A percentile compares a stretch with the other conserved stretches of the same genome.
Evolutionary conservation across 2,329 filamentous ascomycete genomes (phyloP).

Genomic region (Pyrenochaeta sp.): DNA sequence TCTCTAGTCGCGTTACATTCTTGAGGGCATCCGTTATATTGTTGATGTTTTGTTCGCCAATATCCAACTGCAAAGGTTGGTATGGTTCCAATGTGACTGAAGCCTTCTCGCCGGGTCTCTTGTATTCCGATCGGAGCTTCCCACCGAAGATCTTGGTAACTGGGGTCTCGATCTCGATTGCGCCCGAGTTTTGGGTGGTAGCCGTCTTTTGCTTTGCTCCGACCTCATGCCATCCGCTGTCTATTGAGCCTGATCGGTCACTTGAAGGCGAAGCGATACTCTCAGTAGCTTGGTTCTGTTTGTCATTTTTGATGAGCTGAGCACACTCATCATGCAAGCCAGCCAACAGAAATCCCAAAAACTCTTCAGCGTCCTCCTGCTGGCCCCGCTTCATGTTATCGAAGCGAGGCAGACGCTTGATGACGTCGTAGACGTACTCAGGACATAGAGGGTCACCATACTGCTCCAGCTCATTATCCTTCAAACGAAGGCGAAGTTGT

Average conservation of each 20-base stretch:
- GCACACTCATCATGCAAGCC: slow-evolving; percentile 93
- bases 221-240: slow-evolving; percentile 91
- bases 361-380: slow-evolving; percentile 98
- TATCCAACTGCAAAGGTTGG: slow-evolving; percentile 93
- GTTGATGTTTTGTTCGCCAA: slow-evolving; percentile 83
- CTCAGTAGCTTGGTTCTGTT: slow-evolving; percentile 37
- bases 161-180: slow-evolving; percentile 76
- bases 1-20: slow-evolving; percentile 82
- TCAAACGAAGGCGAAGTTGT: slow-evolving; percentile 76
- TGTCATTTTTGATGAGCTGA: slow-evolving; percentile 71
- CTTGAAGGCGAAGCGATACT: slow-evolving; percentile 53
- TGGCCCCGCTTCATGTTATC: slow-evolving; percentile 94
- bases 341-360: slow-evolving; percentile 90
- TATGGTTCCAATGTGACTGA: slow-evolving; percentile 94
- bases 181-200: slow-evolving; percentile 85
- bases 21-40: slow-evolving; percentile 93
- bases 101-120: slow-evolving; percentile 84
- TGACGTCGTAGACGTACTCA: slow-evolving; percentile 94
- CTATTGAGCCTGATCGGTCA: slow-evolving; percentile 56
- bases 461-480: slow-evolving; percentile 83
- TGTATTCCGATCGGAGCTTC: slow-evolving; percentile 86
- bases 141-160: slow-evolving; percentile 96
- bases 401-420: slow-evolving; percentile 85
- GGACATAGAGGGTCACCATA: slow-evolving; percentile 92
- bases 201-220: slow-evolving; percentile 89